Evolutionary conservation across 805 yeast genomes (phyloP).

Genomic region (Teunomyces stri): DNA sequence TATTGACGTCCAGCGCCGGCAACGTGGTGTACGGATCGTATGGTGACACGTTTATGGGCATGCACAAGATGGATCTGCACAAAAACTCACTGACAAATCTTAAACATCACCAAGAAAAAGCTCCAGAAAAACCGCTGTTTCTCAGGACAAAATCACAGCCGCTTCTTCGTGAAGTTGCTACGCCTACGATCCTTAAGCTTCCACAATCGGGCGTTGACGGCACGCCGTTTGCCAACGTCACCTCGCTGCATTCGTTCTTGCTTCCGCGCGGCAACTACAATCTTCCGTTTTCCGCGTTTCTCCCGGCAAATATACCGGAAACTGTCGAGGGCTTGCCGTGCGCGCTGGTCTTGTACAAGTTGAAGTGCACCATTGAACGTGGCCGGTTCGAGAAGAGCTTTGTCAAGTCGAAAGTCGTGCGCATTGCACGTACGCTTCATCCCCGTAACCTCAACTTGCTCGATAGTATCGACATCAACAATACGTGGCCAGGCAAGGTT

Average conservation of each 20-base stretch:
- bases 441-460: constrained; percentile 36
- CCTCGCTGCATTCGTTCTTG: constrained; percentile 33
- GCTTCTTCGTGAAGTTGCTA: constrained; percentile 10
- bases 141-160: constrained; percentile 34
- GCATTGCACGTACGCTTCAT: constrained; percentile 45
- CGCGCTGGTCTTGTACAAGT: constrained; percentile 42
- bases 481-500: constrained; percentile 52
- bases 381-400: constrained; percentile 42
- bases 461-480: constrained; percentile 46
- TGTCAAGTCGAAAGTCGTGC: constrained; percentile 34
- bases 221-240: constrained; percentile 38
- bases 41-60: constrained; percentile 32
- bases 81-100: constrained; percentile 8
- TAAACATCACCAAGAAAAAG: not conserved
- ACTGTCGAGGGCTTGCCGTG: constrained; percentile 49
- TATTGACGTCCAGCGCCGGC: constrained; percentile 41
- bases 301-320: constrained; percentile 49
- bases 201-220: constrained; percentile 42
- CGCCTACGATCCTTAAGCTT: constrained; percentile 7
- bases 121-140: constrained; percentile 22
- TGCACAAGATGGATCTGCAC: constrained; percentile 19
- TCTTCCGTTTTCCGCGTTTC: constrained; percentile 42
- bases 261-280: constrained; percentile 53
- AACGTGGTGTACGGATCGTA: constrained; percentile 38
- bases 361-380: constrained; percentile 41